A percentile compares a stretch with the other conserved stretches of the same genome.
Evolutionary conservation across 73 alveolate genomes (phyloP).

Genomic region (Tetrahymena malaccensis): DNA sequence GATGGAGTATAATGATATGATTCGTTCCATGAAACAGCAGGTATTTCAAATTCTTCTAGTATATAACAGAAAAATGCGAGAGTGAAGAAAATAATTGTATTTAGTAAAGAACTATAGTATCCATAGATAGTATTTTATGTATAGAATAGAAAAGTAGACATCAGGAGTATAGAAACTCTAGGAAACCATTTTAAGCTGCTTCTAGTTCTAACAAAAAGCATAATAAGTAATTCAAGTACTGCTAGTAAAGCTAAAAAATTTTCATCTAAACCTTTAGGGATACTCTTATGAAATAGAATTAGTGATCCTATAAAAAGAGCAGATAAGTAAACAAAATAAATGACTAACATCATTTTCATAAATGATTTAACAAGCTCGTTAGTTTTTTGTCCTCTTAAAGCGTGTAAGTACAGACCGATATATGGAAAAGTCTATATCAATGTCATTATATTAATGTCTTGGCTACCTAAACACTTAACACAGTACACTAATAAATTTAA

Average conservation of each 20-base stretch:
- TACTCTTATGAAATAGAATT: neutral
- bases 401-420: slow-evolving; percentile 15
- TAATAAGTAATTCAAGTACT: slow-evolving; percentile 5
- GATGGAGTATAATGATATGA: slow-evolving; percentile 31
- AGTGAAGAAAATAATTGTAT: neutral
- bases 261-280: slow-evolving; percentile 38
- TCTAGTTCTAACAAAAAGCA: slow-evolving; percentile 38
- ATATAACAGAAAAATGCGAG: neutral
- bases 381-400: slow-evolving; percentile 8
- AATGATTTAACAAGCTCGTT: slow-evolving; percentile 2
- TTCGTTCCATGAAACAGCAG: slow-evolving; percentile 14
- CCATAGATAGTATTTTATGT: slow-evolving; percentile 3
- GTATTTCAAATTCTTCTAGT: slow-evolving; percentile 5
- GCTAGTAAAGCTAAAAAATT: slow-evolving; percentile 19
- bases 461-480: neutral
- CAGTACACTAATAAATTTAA: neutral
- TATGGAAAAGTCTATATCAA: slow-evolving; percentile 20
- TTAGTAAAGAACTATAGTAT: neutral
- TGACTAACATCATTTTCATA: slow-evolving; percentile 8
- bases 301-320: slow-evolving; percentile 1
- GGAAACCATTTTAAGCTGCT: slow-evolving; percentile 16
- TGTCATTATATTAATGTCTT: neutral
- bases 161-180: neutral
- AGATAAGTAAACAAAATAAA: slow-evolving; percentile 25
- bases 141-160: neutral